Conservation (phyloP, 2,329 filamentous ascomycete genomes). For the Colletotrichum tanaceti region DNA sequence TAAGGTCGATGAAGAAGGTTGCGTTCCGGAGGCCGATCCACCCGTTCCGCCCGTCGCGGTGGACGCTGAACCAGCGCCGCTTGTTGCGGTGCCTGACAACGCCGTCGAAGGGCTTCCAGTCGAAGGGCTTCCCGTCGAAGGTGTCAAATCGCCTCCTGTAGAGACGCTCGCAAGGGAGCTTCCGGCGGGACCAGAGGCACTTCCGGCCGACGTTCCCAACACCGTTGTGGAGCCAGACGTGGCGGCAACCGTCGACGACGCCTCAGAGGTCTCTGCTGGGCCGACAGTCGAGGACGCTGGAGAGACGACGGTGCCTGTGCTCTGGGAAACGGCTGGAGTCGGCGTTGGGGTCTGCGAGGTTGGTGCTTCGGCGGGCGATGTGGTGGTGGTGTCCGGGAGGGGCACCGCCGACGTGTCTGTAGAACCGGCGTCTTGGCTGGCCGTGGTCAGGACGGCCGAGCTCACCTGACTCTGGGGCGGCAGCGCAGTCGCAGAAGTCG, state of each 20-base stretch:
- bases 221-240: not conserved
- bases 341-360: not conserved
- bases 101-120: not conserved
- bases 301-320: conserved; percentile 23
- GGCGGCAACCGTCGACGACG: not conserved
- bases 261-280: conserved; percentile 5
- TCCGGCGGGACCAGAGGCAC: not conserved
- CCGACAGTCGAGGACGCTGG: conserved; percentile 11
- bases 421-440: conserved; percentile 20
- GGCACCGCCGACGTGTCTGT: conserved; percentile 28
- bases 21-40: not conserved
- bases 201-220: not conserved
- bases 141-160: not conserved
- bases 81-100: not conserved
- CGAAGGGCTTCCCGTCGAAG: not conserved
- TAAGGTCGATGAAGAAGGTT: conserved; percentile 6
- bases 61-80: not conserved
- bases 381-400: conserved; percentile 26
- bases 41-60: not conserved
- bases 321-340: not conserved
- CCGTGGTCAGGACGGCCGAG: conserved; percentile 39
- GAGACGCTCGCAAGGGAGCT: not conserved
- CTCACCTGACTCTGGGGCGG: conserved; percentile 48
- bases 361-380: conserved; percentile 11
- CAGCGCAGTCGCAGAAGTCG: conserved; percentile 40